Percentiles rank a stretch among this genome's conserved stretches.
These are phyloP conservation scores for Flaveria sonorensis DNA, from an alignment of 129 eudicot species.

Conservation along the genomic window DNA sequence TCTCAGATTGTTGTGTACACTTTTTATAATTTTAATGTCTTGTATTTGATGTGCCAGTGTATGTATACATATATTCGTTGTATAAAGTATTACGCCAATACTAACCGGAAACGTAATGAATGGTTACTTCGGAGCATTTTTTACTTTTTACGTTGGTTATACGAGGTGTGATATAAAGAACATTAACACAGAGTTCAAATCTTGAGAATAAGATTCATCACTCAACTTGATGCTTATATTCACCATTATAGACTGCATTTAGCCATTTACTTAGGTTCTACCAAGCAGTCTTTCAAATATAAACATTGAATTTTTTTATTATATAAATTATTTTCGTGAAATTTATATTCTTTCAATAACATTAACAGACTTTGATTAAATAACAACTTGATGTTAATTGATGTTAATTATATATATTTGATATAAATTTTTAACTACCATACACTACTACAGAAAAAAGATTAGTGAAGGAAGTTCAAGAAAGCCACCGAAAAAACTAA, in stretches of 20 bases:
- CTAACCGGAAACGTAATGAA: background rate
- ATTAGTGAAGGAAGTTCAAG: too few species aligned
- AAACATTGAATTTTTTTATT: background rate
- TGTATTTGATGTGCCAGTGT: too few species aligned
- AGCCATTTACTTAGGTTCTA: slow-evolving; percentile 7
- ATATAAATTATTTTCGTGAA: background rate
- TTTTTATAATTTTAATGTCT: too few species aligned
- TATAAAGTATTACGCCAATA: background rate
- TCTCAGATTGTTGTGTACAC: too few species aligned
- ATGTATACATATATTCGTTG: too few species aligned
- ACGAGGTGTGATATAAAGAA: background rate
- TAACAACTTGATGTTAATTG: background rate
- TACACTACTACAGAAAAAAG: too few species aligned
- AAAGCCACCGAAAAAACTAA: too few species aligned
- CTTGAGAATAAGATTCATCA: slow-evolving; percentile 30
- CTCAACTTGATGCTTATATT: slow-evolving; percentile 25
- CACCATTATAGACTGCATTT: slow-evolving; percentile 19
- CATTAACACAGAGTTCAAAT: background rate
- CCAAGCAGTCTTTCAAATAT: background rate
- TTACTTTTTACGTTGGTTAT: background rate
- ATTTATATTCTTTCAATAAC: background rate
- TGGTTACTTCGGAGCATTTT: background rate
- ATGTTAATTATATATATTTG: too few species aligned
- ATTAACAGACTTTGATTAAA: background rate
- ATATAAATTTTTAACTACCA: too few species aligned